phyloP scores from a whole-genome alignment of 139 green algal genomes.

The Ettlia oleoabundans region DNA sequence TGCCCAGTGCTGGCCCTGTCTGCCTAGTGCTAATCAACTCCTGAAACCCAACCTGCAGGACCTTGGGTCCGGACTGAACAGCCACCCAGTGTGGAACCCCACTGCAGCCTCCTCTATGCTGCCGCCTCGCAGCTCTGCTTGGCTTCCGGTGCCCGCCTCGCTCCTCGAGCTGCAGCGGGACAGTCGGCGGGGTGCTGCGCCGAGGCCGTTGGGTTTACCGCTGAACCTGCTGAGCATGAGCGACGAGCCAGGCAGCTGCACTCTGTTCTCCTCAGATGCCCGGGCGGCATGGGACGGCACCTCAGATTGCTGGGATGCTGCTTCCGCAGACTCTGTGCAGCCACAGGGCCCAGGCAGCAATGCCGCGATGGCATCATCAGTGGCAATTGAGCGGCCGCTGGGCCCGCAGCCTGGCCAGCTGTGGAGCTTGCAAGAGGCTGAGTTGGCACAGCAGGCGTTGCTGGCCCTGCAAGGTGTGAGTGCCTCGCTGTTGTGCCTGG shows the following conservation, averaged over 20 bases:
- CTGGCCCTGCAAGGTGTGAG: conserved; percentile 31
- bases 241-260: conserved; percentile 9
- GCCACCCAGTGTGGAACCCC: conserved; percentile 26
- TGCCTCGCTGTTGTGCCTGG: neutral
- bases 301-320: conserved; percentile 1
- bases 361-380: neutral
- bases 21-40: neutral
- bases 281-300: neutral
- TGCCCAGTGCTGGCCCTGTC: neutral
- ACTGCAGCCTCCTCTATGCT: neutral
- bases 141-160: conserved; percentile 22
- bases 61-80: conserved; percentile 2
- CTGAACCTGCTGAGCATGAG: conserved; percentile 33
- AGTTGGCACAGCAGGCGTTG: conserved; percentile 18
- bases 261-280: neutral
- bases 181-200: conserved; percentile 6
- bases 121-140: neutral
- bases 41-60: conserved; percentile 3
- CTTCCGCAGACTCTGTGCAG: conserved; percentile 25
- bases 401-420: conserved; percentile 7
- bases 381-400: neutral
- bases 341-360: neutral
- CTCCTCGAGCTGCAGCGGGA: conserved; percentile 19
- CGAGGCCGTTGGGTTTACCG: conserved; percentile 17
- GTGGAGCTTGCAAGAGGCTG: conserved; percentile 26